These are phyloP conservation scores for Tubosaeta sp. DNA, from an alignment of 768 basidiomycete species.

Conservation along the genomic window DNA sequence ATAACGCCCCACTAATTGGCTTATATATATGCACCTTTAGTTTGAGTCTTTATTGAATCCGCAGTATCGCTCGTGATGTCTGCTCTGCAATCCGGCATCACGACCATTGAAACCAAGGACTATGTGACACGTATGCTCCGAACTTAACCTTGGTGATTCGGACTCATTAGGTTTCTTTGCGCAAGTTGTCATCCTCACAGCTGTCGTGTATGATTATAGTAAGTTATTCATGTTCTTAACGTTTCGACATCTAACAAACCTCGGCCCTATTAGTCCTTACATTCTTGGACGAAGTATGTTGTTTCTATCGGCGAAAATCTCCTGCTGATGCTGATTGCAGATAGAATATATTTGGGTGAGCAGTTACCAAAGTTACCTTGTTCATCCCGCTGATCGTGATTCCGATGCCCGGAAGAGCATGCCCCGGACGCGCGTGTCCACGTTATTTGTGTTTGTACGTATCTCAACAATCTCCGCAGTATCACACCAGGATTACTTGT, in stretches of 20 bases:
- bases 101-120: neutral
- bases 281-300: neutral
- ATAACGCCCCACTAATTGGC: neutral
- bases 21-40: neutral
- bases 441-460: neutral
- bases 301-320: no score
- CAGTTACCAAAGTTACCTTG: neutral
- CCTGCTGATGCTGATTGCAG: neutral
- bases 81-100: neutral
- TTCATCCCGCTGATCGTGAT: no score
- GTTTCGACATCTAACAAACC: neutral
- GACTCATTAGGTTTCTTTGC: neutral
- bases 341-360: conserved; percentile 4
- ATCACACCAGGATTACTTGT: neutral
- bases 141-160: neutral
- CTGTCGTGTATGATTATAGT: conserved; percentile 1
- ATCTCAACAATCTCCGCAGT: neutral
- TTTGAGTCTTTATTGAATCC: neutral
- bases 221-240: neutral
- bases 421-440: neutral
- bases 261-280: neutral
- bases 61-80: neutral
- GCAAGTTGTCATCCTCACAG: neutral
- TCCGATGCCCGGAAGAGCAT: neutral
- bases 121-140: neutral